Percentiles rank a stretch among this genome's conserved stretches.
Evolutionary conservation across 192 early-diverging fungal genomes (phyloP).

Genomic region (Gigaspora rosea): DNA sequence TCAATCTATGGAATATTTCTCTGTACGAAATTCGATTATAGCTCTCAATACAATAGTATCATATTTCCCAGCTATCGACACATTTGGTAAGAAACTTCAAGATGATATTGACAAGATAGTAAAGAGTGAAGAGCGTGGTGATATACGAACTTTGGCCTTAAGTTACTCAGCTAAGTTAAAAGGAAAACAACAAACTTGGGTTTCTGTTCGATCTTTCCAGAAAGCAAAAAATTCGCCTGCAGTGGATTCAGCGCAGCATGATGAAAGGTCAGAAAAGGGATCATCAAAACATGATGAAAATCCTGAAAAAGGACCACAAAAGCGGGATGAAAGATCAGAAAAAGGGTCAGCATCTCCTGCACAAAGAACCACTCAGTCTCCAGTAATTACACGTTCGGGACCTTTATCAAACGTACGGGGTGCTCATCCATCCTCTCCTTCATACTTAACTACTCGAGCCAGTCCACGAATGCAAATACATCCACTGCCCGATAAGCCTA

Average conservation of each 20-base stretch:
- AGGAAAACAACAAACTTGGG: conserved; percentile 31
- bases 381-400: no score
- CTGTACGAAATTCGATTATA: conserved; percentile 74
- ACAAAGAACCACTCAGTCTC: no score
- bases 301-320: no score
- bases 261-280: no score
- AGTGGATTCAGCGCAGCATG: no score
- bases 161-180: conserved; percentile 52
- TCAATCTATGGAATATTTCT: conserved; percentile 65
- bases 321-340: background rate
- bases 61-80: conserved; percentile 61
- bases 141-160: conserved; percentile 71
- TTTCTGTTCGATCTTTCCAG: conserved; percentile 2
- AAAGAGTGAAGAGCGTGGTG: conserved; percentile 29
- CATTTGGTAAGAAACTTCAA: conserved; percentile 44
- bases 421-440: background rate
- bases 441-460: background rate
- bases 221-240: no score
- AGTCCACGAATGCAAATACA: conserved; percentile 17
- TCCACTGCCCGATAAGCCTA: conserved; percentile 12
- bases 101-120: no score
- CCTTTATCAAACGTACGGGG: background rate
- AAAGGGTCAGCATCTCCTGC: no score
- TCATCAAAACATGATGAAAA: no score
- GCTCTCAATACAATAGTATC: conserved; percentile 64